A percentile compares a stretch with the other conserved stretches of the same genome.
Conservation (phyloP, 805 yeast species). For the Ogataea saltuana region DNA sequence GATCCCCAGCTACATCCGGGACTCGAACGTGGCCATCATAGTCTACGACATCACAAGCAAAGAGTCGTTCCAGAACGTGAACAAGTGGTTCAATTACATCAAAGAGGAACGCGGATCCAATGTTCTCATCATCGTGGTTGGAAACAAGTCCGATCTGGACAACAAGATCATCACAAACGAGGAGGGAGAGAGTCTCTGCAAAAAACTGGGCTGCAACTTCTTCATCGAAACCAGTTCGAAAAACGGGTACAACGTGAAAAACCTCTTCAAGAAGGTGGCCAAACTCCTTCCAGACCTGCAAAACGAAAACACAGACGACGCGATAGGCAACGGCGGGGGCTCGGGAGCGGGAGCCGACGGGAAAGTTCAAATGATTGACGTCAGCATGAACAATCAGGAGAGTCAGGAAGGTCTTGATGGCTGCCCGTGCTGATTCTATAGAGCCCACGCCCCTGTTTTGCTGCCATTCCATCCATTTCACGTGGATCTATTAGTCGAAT, state of each 20-base stretch:
- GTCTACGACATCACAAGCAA: constrained; percentile 91
- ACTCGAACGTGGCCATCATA: constrained; percentile 94
- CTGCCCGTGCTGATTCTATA: constrained; percentile 40
- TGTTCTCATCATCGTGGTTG: constrained; percentile 87
- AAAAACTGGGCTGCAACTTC: constrained; percentile 69
- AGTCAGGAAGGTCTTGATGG: constrained; percentile 33
- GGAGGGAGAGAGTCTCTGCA: constrained; percentile 81
- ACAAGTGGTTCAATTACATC: constrained; percentile 94
- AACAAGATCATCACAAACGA: constrained; percentile 79
- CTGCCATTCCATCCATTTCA: too few species aligned
- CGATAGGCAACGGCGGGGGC: constrained; percentile 18
- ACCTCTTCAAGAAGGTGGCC: constrained; percentile 86
- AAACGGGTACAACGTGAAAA: constrained; percentile 91
- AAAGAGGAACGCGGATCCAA: constrained; percentile 88
- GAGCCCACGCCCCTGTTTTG: not conserved
- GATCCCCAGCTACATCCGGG: constrained; percentile 94
- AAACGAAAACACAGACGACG: constrained; percentile 31
- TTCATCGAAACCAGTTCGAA: constrained; percentile 94
- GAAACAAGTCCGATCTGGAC: constrained; percentile 86
- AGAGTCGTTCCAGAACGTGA: constrained; percentile 79
- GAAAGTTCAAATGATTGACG: constrained; percentile 45
- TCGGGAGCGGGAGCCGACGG: constrained; percentile 16
- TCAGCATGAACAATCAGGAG: constrained; percentile 39
- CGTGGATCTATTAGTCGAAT: too few species aligned
- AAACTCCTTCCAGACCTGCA: constrained; percentile 82